Percentiles rank a stretch among this genome's conserved stretches.
Evolutionary conservation across 2,329 filamentous ascomycete genomes (phyloP).

Genomic region (Shiraia sp.): DNA sequence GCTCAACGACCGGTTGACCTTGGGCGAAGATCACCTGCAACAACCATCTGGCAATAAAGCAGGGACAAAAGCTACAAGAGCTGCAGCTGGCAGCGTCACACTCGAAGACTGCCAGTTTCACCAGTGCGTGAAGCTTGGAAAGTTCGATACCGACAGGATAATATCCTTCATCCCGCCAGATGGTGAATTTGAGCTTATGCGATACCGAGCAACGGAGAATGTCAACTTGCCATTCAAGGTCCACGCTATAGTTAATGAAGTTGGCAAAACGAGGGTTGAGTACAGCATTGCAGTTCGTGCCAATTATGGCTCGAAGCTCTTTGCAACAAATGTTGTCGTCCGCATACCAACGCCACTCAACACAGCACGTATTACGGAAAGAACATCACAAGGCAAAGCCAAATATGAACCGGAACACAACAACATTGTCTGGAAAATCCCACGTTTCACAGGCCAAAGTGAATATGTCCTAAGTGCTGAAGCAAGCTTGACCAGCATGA

Average conservation of each 20-base stretch:
- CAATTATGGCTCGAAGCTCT: slow-evolving; percentile 94
- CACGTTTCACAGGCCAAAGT: slow-evolving; percentile 96
- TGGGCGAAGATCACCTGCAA: slow-evolving; percentile 69
- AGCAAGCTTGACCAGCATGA: slow-evolving; percentile 93
- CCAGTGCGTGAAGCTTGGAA: slow-evolving; percentile 96
- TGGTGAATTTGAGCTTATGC: slow-evolving; percentile 98
- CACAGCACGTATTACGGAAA: slow-evolving; percentile 89
- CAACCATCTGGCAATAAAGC: slow-evolving; percentile 73
- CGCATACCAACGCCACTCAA: slow-evolving; percentile 95
- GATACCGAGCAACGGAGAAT: slow-evolving; percentile 96
- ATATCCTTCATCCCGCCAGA: slow-evolving; percentile 97
- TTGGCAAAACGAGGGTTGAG: slow-evolving; percentile 96
- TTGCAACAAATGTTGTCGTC: slow-evolving; percentile 93
- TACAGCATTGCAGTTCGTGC: slow-evolving; percentile 97
- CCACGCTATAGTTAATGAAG: slow-evolving; percentile 96
- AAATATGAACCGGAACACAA: slow-evolving; percentile 99
- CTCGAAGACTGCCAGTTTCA: slow-evolving; percentile 99
- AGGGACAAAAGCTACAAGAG: slow-evolving; percentile 88
- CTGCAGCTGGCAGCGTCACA: slow-evolving; percentile 91
- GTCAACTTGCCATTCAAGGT: slow-evolving; percentile 99
- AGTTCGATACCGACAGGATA: slow-evolving; percentile 94
- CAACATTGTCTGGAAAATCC: slow-evolving; percentile 98
- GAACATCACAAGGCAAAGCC: slow-evolving; percentile 92
- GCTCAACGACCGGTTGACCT: slow-evolving; percentile 88
- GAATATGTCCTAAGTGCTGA: slow-evolving; percentile 95